Conservation (phyloP, 208 protist genomes). For the Trypanosoma theileri region DNA sequence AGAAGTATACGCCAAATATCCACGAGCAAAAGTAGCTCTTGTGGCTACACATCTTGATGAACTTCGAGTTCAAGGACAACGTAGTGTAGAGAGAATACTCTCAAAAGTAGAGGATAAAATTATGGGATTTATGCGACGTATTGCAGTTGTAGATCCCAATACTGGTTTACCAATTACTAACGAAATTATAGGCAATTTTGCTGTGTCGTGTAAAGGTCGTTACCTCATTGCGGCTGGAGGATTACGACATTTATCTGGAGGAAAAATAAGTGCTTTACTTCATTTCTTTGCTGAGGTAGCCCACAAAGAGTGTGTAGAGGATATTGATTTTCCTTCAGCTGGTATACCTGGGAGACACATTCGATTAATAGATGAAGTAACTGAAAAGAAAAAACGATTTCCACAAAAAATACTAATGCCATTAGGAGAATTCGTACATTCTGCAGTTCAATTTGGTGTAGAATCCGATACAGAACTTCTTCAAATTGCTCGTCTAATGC, state of each 20-base stretch:
- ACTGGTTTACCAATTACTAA: slow-evolving; percentile 14
- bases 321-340: slow-evolving; percentile 65
- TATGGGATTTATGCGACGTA: slow-evolving; percentile 55
- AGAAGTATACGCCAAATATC: slow-evolving; percentile 89
- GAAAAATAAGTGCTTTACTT: slow-evolving; percentile 75
- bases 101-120: slow-evolving; percentile 77
- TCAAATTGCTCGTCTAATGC: slow-evolving; percentile 76
- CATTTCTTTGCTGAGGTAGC: slow-evolving; percentile 57
- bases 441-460: slow-evolving; percentile 65
- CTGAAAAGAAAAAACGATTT: slow-evolving; percentile 50
- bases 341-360: slow-evolving; percentile 76
- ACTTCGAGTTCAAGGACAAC: slow-evolving; percentile 78
- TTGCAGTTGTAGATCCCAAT: slow-evolving; percentile 28
- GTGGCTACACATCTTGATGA: slow-evolving; percentile 90
- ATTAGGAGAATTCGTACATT: slow-evolving; percentile 68
- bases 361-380: slow-evolving; percentile 57
- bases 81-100: slow-evolving; percentile 86
- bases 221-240: slow-evolving; percentile 71
- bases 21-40: slow-evolving; percentile 65
- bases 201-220: slow-evolving; percentile 86
- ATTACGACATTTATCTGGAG: slow-evolving; percentile 51
- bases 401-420: slow-evolving; percentile 79
- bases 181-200: slow-evolving; percentile 80
- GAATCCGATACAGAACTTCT: slow-evolving; percentile 74
- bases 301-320: slow-evolving; percentile 63